Percentiles rank a stretch among this genome's conserved stretches.
Evolutionary conservation across 1,139 yeast genomes (phyloP).

Genomic region (Arxiozyma slooffiae): DNA sequence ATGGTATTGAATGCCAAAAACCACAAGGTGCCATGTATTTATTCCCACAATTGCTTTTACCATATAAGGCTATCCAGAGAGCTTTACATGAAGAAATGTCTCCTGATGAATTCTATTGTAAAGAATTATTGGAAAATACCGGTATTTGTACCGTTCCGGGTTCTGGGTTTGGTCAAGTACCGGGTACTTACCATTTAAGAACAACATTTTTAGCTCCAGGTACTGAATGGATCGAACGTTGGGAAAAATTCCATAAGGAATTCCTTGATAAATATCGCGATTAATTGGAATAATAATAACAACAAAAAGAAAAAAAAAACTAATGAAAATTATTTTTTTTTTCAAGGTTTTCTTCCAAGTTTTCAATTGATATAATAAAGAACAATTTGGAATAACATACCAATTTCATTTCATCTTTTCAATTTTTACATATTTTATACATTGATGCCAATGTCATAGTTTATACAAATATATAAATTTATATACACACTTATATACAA

Average conservation of each 20-base stretch:
- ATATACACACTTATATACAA: background rate
- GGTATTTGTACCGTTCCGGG: conserved; percentile 98
- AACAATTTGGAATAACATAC: background rate
- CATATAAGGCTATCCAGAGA: conserved; percentile 48
- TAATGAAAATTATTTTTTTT: too few relatives aligned
- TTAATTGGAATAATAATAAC: background rate
- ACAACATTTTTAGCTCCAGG: conserved; percentile 97
- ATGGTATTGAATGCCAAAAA: conserved; percentile 71
- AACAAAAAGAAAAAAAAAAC: background rate
- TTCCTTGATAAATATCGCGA: conserved; percentile 51
- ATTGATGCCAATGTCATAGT: background rate
- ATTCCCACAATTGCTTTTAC: conserved; percentile 68
- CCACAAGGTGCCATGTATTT: conserved; percentile 98
- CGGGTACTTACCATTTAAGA: conserved; percentile 82
- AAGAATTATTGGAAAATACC: conserved; percentile 70
- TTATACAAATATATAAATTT: background rate
- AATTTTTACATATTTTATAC: background rate
- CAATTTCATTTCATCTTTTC: background rate
- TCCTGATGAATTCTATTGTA: conserved; percentile 83
- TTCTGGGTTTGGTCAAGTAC: conserved; percentile 87
- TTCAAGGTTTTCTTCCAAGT: too few relatives aligned
- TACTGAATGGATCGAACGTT: conserved; percentile 67
- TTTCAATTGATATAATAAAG: background rate
- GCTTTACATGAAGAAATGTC: conserved; percentile 49
- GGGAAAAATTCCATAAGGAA: conserved; percentile 65